Conservation (phyloP, 1,284 basidiomycete genomes). For the Stereum hirsutum region DNA sequence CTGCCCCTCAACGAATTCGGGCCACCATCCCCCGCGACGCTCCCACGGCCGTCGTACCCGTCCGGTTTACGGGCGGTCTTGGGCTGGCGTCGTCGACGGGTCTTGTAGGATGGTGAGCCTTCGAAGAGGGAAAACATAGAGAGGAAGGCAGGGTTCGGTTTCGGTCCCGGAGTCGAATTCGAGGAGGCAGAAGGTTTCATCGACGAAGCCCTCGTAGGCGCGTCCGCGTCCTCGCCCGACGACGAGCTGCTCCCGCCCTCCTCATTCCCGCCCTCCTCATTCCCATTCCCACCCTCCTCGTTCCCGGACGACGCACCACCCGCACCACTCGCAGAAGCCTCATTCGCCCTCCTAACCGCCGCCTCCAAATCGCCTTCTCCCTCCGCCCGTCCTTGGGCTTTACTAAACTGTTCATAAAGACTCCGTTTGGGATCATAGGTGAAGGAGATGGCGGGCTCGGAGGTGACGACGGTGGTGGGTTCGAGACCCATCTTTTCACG, state of each 20-base stretch:
- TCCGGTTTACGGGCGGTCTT: conserved; percentile 11
- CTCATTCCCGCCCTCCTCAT: too few relatives aligned
- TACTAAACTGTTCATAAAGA: conserved; percentile 87
- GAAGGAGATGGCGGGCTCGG: conserved; percentile 78
- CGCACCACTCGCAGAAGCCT: conserved; percentile 17
- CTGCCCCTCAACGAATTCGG: not conserved
- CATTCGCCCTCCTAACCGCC: too few relatives aligned
- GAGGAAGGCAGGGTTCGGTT: conserved; percentile 43
- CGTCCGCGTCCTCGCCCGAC: conserved; percentile 11
- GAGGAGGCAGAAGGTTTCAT: too few relatives aligned
- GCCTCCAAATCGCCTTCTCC: too few relatives aligned
- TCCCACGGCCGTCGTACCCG: conserved; percentile 5
- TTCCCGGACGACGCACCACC: too few relatives aligned
- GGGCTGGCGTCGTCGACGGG: conserved; percentile 38
- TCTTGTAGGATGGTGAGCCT: conserved; percentile 80
- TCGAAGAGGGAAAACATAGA: conserved; percentile 70
- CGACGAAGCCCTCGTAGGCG: too few relatives aligned
- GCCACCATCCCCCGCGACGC: conserved; percentile 8
- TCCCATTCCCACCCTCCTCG: too few relatives aligned
- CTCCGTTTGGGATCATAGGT: conserved; percentile 80
- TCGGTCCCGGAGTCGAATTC: too few relatives aligned
- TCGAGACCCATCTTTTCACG: conserved; percentile 84
- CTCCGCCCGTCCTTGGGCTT: too few relatives aligned
- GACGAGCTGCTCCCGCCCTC: too few relatives aligned
- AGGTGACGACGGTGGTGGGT: conserved; percentile 66